Conservation (phyloP, 805 yeast species). For the Suhomyces xylopsoci region DNA sequence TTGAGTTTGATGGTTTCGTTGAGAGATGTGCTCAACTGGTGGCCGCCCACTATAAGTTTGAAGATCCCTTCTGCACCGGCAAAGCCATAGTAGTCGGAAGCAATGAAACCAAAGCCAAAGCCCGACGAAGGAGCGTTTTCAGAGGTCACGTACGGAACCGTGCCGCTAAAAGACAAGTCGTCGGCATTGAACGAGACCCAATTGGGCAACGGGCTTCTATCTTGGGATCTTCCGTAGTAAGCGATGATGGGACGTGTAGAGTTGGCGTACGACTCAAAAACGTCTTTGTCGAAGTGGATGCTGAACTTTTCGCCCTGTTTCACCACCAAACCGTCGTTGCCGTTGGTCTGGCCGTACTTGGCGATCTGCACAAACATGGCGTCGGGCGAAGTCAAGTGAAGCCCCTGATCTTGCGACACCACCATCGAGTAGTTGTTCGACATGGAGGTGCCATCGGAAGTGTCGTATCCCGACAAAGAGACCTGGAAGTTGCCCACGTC, state of each 20-base stretch:
- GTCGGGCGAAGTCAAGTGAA: slow-evolving; percentile 42
- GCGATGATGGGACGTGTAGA: slow-evolving; percentile 52
- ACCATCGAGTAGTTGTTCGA: slow-evolving; percentile 55
- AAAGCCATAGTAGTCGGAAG: slow-evolving; percentile 72
- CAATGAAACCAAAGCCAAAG: slow-evolving; percentile 70
- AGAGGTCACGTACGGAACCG: slow-evolving; percentile 84
- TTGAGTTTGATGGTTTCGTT: slow-evolving; percentile 57
- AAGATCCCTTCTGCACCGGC: slow-evolving; percentile 70
- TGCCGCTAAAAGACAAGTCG: slow-evolving; percentile 71
- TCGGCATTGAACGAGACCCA: slow-evolving; percentile 75
- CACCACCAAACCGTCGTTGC: slow-evolving; percentile 68
- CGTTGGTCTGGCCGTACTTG: slow-evolving; percentile 72
- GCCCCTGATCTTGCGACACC: slow-evolving; percentile 56
- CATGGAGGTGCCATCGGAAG: slow-evolving; percentile 43
- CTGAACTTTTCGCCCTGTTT: slow-evolving; percentile 65
- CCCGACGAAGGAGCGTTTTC: slow-evolving; percentile 81
- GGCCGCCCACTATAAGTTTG: slow-evolving; percentile 81
- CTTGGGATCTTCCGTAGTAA: slow-evolving; percentile 78
- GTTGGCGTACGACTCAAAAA: slow-evolving; percentile 48
- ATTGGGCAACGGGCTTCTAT: slow-evolving; percentile 84
- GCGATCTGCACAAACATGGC: slow-evolving; percentile 53
- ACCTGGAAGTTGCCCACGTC: slow-evolving; percentile 43
- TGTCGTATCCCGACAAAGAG: slow-evolving; percentile 64
- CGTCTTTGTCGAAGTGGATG: slow-evolving; percentile 57
- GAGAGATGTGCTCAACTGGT: slow-evolving; percentile 66